phyloP scores from a whole-genome alignment of 352 stramenopile genomes.

The Phytopythium aichiense region DNA sequence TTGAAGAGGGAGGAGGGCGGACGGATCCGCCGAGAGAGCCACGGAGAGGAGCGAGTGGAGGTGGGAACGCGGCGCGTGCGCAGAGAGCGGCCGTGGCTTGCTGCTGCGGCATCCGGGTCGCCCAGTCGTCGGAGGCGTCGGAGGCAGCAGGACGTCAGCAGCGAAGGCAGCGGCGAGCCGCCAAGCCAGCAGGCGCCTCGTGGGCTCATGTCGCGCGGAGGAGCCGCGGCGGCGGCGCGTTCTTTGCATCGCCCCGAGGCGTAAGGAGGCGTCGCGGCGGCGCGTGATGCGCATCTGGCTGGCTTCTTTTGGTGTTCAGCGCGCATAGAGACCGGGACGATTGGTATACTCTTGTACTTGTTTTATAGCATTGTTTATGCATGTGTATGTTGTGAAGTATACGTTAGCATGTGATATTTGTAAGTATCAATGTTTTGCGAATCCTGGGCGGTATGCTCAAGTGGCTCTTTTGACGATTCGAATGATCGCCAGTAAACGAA shows the following conservation, averaged over 20 bases:
- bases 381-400: neutral
- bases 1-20: conserved; percentile 4
- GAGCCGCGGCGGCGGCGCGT: neutral
- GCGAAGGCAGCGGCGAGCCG: neutral
- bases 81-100: conserved; percentile 1
- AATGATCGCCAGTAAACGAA: neutral
- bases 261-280: too few species aligned
- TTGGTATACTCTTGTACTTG: neutral
- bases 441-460: neutral
- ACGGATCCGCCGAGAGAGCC: neutral
- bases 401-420: neutral
- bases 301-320: conserved; percentile 4
- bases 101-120: neutral
- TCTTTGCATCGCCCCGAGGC: neutral
- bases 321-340: neutral
- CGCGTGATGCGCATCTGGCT: neutral
- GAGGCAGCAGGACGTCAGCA: neutral
- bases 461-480: neutral
- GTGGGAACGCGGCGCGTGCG: conserved; percentile 2
- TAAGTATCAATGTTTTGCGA: neutral
- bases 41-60: conserved; percentile 4
- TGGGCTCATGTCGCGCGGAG: conserved; percentile 1
- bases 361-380: neutral
- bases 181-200: neutral
- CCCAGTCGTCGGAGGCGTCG: neutral